These are phyloP conservation scores for Alternaria metachromatica DNA, from an alignment of 2,329 filamentous ascomycete species.

Conservation along the genomic window DNA sequence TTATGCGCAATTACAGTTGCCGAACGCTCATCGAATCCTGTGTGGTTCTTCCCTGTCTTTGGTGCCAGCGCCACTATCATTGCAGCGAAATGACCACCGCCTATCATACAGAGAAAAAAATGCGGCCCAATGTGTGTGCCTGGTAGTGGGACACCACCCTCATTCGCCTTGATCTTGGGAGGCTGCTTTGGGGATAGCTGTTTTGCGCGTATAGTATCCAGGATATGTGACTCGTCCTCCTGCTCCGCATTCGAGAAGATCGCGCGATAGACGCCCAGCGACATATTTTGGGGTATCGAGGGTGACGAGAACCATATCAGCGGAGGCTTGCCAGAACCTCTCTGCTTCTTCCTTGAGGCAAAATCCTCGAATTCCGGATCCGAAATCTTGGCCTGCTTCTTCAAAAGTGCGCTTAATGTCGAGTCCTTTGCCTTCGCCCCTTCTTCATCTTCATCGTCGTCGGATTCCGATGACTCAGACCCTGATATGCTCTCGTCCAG, in stretches of 20 bases:
- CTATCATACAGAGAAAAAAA: constrained; percentile 98
- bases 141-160: constrained; percentile 65
- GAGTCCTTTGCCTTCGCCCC: constrained; percentile 65
- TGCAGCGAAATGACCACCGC: constrained; percentile 94
- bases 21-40: constrained; percentile 79
- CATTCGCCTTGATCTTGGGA: constrained; percentile 55
- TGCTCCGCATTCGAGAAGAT: constrained; percentile 78
- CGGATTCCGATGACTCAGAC: constrained; percentile 74
- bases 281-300: constrained; percentile 75
- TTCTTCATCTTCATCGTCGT: constrained; percentile 69
- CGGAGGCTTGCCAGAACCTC: constrained; percentile 70
- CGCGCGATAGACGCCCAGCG: constrained; percentile 83
- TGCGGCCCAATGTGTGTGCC: constrained; percentile 75
- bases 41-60: constrained; percentile 72
- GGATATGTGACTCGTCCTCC: constrained; percentile 64
- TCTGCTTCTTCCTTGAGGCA: constrained; percentile 57
- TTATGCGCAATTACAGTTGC: constrained; percentile 93
- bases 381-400: constrained; percentile 79
- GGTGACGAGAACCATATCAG: constrained; percentile 86
- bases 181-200: constrained; percentile 71
- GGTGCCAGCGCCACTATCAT: constrained; percentile 93
- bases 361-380: constrained; percentile 60
- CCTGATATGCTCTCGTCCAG: constrained; percentile 93
- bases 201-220: constrained; percentile 75
- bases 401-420: constrained; percentile 77